Conservation (phyloP, 306 rosid species). For the Dryas alaskensis region DNA sequence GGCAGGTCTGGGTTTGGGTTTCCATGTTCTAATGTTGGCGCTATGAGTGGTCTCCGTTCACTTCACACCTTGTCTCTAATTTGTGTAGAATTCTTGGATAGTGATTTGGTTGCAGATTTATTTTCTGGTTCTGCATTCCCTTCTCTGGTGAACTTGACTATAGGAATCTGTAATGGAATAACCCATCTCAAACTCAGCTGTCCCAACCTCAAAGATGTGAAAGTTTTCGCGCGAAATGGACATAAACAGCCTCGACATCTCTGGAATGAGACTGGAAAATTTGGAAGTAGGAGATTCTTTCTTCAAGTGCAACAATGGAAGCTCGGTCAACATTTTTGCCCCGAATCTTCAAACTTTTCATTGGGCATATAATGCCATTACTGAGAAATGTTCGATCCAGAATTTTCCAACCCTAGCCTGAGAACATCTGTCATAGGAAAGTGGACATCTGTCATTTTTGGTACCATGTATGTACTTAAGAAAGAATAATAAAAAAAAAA, state of each 20-base stretch:
- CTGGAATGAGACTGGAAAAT: neutral
- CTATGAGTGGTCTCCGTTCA: neutral
- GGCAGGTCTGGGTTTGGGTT: neutral
- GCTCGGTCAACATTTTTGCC: neutral
- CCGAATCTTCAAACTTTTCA: neutral
- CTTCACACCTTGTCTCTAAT: neutral
- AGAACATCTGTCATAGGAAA: too few species aligned
- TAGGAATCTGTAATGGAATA: neutral
- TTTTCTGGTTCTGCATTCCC: slow-evolving; percentile 4
- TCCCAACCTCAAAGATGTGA: neutral
- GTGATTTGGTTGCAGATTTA: neutral
- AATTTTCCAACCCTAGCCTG: neutral
- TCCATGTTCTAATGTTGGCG: neutral
- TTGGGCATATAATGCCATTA: neutral
- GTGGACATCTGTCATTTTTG: too few species aligned
- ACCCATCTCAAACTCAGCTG: neutral
- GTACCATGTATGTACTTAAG: too few species aligned
- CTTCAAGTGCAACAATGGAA: too few species aligned
- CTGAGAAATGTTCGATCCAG: neutral
- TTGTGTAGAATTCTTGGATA: neutral
- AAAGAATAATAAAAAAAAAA: too few species aligned
- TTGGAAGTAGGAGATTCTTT: neutral
- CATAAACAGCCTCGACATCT: neutral
- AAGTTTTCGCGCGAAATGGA: neutral
- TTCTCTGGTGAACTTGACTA: neutral